phyloP scores from a whole-genome alignment of 2,329 filamentous ascomycete genomes.

The Fusarium algeriense region DNA sequence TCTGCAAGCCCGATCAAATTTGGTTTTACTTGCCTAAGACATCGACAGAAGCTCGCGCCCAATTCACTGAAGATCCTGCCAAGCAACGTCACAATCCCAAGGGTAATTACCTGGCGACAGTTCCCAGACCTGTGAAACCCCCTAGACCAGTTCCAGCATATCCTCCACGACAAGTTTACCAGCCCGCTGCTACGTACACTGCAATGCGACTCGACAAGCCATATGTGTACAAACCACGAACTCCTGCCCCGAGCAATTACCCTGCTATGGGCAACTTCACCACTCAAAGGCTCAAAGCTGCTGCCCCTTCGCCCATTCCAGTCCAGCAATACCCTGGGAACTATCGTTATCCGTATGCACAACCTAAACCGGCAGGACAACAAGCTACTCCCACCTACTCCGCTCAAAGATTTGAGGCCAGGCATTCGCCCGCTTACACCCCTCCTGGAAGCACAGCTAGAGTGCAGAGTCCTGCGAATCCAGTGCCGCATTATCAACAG shows the following conservation, averaged over 20 bases:
- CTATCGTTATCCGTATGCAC: slow-evolving; percentile 30
- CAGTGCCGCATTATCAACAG: slow-evolving; percentile 15
- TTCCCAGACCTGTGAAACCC: slow-evolving; percentile 68
- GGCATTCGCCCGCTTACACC: slow-evolving; percentile 29
- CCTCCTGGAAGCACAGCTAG: slow-evolving; percentile 9
- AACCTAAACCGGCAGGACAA: slow-evolving; percentile 13
- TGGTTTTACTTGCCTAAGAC: slow-evolving; percentile 90
- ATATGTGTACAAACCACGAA: slow-evolving; percentile 66
- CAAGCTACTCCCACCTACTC: slow-evolving; percentile 31
- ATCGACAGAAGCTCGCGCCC: slow-evolving; percentile 90
- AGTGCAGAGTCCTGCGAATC: slow-evolving; percentile 3
- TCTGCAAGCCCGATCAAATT: slow-evolving; percentile 78
- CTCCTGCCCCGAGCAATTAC: slow-evolving; percentile 48
- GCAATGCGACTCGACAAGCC: slow-evolving; percentile 57
- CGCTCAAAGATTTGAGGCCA: slow-evolving; percentile 44
- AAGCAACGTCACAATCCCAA: slow-evolving; percentile 72
- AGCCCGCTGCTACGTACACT: slow-evolving; percentile 29
- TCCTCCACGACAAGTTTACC: slow-evolving; percentile 46
- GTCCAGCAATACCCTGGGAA: slow-evolving; percentile 28
- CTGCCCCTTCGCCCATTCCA: slow-evolving; percentile 5
- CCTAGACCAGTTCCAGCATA: slow-evolving; percentile 52
- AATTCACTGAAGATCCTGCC: slow-evolving; percentile 84
- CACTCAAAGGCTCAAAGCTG: slow-evolving; percentile 45
- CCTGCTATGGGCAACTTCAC: slow-evolving; percentile 41
- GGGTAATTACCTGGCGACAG: slow-evolving; percentile 79